Evolutionary conservation across 2,329 filamentous ascomycete species (phyloP), one percentile per base, ranked within the genome.

Genomic region (Claviceps paspali): DNA sequence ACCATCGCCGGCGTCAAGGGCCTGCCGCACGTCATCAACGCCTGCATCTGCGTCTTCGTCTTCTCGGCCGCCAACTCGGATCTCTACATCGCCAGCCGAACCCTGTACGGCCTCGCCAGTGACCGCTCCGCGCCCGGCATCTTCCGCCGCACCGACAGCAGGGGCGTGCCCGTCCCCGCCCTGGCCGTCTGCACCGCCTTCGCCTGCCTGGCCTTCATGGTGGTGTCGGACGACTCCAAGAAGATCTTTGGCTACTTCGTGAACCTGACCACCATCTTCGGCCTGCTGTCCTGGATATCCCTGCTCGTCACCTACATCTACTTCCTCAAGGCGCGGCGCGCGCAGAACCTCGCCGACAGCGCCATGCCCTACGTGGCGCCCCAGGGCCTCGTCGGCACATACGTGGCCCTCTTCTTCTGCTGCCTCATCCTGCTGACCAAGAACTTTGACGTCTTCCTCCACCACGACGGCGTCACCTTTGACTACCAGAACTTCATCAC

Each of bases 21-120:
- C 15, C 64, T 86, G 8, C 73, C 78, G 2, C 68, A 76, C 47
- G 73, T 85, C 50, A 60, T 86, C 52, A 86, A 86, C 57, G 81
- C 62, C 23, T 81, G 76, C 49, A 84, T 86, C 46, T 61, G 82
- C 43, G 53, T 84, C 44, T 85, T 85, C 52, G 79, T 83, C 47
- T 82, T 86, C 58, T 80, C 75, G 10, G 81, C 81, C 11, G 71
- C 79, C 44, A 86, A 86, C 64, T 82, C 77, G 1, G 80, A 85
- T 60, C 61, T 85, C 18, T 86, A 85, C 67, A 83, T 76, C 47
- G 79, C 77, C 15, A 79, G 73, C 43, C 75, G 79, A 38, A 83
- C 76, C 6, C 67, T 85, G 38, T 81, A 82, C 55, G 79, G 79
- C 41, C 69, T 88, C 6, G 76, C 82, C 1, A 68, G 73, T 6